A percentile compares a stretch with the other conserved stretches of the same genome.
Conservation (phyloP, 2,329 filamentous ascomycete species). For the Colletotrichum noveboracense region DNA sequence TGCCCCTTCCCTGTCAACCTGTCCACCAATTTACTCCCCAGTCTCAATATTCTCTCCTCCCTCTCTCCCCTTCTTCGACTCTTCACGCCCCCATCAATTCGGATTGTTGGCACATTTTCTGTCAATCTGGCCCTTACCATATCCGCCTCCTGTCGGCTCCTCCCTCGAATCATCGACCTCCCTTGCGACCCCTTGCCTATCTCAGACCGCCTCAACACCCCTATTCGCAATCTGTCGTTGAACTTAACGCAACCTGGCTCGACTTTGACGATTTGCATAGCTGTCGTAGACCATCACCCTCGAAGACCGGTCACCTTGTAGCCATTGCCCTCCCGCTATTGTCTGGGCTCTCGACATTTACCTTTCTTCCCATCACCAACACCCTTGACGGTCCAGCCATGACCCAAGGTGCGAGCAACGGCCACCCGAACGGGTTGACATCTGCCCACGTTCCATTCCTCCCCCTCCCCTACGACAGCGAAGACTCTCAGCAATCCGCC, state of each 20-base stretch:
- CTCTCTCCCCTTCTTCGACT: not conserved
- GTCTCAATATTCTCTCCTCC: not conserved
- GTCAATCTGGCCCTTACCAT: not conserved
- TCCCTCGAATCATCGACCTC: not conserved
- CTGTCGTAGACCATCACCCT: not conserved
- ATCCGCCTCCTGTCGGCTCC: not conserved
- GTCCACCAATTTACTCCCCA: not conserved
- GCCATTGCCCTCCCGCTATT: slow-evolving; percentile 11
- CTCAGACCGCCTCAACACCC: not conserved
- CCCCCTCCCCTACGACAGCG: slow-evolving; percentile 77
- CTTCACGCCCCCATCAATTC: not conserved
- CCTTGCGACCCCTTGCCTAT: not conserved
- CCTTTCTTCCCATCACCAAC: not conserved
- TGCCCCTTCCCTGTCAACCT: not conserved
- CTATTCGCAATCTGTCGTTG: not conserved
- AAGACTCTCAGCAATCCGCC: slow-evolving; percentile 80
- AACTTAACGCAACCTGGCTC: not conserved
- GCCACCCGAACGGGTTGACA: slow-evolving; percentile 42
- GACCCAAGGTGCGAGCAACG: slow-evolving; percentile 26
- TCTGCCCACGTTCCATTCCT: slow-evolving; percentile 63
- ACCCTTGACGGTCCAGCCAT: slow-evolving; percentile 1
- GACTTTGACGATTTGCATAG: not conserved
- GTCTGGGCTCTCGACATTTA: slow-evolving; percentile 4
- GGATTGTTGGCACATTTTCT: not conserved
- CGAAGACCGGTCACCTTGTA: not conserved